Evolutionary conservation across 1,139 yeast species (phyloP).

Genomic region (Diutina catenulata): DNA sequence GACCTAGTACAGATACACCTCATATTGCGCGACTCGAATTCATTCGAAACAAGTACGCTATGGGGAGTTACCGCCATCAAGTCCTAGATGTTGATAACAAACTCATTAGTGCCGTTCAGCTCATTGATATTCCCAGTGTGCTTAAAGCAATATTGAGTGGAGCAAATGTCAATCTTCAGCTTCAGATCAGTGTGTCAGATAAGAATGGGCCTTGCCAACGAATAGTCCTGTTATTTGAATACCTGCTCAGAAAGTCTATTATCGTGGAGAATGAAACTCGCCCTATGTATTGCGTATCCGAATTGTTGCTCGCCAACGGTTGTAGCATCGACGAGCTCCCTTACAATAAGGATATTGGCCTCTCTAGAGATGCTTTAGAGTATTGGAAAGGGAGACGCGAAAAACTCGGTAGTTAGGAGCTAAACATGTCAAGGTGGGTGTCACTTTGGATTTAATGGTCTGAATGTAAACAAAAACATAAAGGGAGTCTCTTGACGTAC

Average conservation of each 20-base stretch:
- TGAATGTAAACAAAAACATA: too few species aligned
- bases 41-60: conserved; percentile 39
- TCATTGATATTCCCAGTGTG: conserved; percentile 35
- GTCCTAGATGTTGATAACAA: conserved; percentile 16
- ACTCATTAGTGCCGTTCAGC: conserved; percentile 36
- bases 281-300: conserved; percentile 56
- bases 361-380: conserved; percentile 30
- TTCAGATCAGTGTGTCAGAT: conserved; percentile 16
- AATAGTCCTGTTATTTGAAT: conserved; percentile 40
- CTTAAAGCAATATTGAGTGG: conserved; percentile 38
- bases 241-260: conserved; percentile 41
- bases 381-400: conserved; percentile 32
- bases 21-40: conserved; percentile 25
- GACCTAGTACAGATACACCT: conserved; percentile 18
- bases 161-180: conserved; percentile 31
- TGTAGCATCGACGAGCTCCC: conserved; percentile 22
- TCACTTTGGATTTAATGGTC: too few species aligned
- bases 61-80: conserved; percentile 22
- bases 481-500: too few species aligned
- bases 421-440: too few species aligned
- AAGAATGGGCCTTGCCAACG: conserved; percentile 14
- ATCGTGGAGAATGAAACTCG: conserved; percentile 8
- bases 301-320: conserved; percentile 61
- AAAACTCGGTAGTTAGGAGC: too few species aligned
- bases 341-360: conserved; percentile 17